Percentiles rank a stretch among this genome's conserved stretches.
Conservation (phyloP, 768 basidiomycete species). For the Candolleomyces aberdarensis region DNA sequence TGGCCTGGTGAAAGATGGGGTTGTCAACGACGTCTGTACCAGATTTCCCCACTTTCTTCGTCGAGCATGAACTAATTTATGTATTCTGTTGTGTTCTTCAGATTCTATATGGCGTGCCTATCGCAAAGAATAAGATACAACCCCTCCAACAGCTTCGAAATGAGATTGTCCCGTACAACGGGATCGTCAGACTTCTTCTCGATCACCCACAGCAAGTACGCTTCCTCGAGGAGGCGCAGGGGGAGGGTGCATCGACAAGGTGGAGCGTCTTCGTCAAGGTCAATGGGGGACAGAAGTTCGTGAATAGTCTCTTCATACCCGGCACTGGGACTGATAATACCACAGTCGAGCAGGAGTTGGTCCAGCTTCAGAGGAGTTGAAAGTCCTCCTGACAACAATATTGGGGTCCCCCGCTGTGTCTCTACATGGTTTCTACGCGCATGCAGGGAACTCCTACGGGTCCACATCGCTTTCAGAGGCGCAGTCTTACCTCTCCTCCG, state of each 20-base stretch:
- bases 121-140: conserved; percentile 64
- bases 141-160: conserved; percentile 64
- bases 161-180: conserved; percentile 52
- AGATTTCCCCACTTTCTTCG: neutral
- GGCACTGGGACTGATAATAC: conserved; percentile 12
- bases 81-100: conserved; percentile 24
- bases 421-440: conserved; percentile 83
- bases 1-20: conserved; percentile 67
- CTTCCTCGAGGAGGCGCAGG: conserved; percentile 61
- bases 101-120: conserved; percentile 81
- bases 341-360: conserved; percentile 71
- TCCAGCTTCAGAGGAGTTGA: conserved; percentile 51
- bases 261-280: conserved; percentile 86
- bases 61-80: neutral
- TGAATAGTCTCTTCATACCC: neutral
- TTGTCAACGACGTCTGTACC: conserved; percentile 70
- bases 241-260: conserved; percentile 29
- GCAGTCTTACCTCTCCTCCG: conserved; percentile 59
- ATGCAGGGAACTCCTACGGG: conserved; percentile 74
- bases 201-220: conserved; percentile 74
- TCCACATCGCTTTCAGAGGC: conserved; percentile 69
- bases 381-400: conserved; percentile 48
- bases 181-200: conserved; percentile 61
- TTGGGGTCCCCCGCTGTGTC: conserved; percentile 53
- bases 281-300: conserved; percentile 75